Base-by-base conservation (phyloP, 1,284 basidiomycete species). In the Ustilago xerochloae region DNA sequence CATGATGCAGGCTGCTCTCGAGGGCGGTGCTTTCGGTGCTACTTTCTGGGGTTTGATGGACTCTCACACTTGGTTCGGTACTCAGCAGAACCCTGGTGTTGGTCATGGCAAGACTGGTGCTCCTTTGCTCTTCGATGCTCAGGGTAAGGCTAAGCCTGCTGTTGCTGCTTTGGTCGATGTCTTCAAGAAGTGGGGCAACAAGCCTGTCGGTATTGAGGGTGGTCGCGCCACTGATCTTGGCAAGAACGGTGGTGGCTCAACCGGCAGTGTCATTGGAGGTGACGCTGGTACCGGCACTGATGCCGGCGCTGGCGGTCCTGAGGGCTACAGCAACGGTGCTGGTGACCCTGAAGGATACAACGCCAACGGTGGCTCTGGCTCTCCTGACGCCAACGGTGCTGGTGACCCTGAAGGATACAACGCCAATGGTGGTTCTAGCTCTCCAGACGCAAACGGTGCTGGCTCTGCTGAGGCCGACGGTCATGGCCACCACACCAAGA, bases 161-260 rank as follows among this genome's bases (percentile, higher is more conserved):
- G 56, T 67, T 20, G 69, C 69, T 60, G 69, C 69, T 7, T 57
- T 72, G 12, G 69, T 72, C 8, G 69, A 72, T 20, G 69, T 72
- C 16, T 72, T 72, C 52, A 72, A 67, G 60, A 66, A 72, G 63
- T 72, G 69, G 69, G 69, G 69, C 48, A 33, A 51, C 48, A 72
- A 72, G 57, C 63, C 50, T 2, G 69, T 49, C n/a, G 69, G 69
- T 43, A 66, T 72, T 56, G 45, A 59, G 43, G 41, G 41, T 24
- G 69, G 69, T 16, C 47, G 56, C 16, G 20, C 52, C 16, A 47
- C 29, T 5, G 69, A 67, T 26, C 35, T 65, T 9, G 56, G 46
- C 46, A 28, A 41, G 15, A 36, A 32, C 22, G 26, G 41, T 35
- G 38, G 29, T 43, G 36, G 26, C 10, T 41, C 50, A 2, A 36